Base-by-base conservation (phyloP, 805 yeast species). In the Kodamaea neixiangensis region DNA sequence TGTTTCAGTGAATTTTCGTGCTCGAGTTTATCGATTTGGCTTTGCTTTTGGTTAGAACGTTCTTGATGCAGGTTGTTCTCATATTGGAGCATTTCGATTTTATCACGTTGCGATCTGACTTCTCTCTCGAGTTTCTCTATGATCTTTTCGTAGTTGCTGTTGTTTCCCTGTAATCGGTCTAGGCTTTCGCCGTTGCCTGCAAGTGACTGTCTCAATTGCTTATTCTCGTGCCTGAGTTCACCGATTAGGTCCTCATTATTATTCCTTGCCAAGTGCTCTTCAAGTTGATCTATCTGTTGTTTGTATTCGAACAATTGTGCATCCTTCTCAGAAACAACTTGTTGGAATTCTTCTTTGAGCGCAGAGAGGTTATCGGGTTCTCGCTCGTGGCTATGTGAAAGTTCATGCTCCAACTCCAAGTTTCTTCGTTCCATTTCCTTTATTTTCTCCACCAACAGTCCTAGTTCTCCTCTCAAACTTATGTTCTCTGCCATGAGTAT, bases 401-500 rank as follows among this genome's bases (percentile, higher is more conserved):
- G 14, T 21, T 37, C 37, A 20, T 37, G 29, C 17, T 17, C 44
- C 15, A 25, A 17, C n/a, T 46, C 45, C 25, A 29, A 3, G 17
- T 18, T 21, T 2, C 18, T 15, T 15, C 21, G 21, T 15, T 37
- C 41, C 48, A 35, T 35, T 21, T 43, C 38, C 34, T 15, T 21
- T 22, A 46, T 17, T 29, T 47, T 35, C 38, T 33, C 15, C 21
- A 41, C 40, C 47, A 45, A 40, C 46, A 34, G 37, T 22, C 42
- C 53, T 21, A 45, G 15, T 5, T 46, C 55, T 22, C 42, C 44
- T 46, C 44, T 54, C 14, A 56, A 47, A n/a, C 54, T 47, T 21
- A 60, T 51, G 41, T 64, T 64, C 38, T 63, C 65, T 19, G 48
- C 49, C 29, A 59, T 55, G 42, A 64, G 48, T 11, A 57, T 54